Evolutionary conservation across 1,284 basidiomycete genomes (phyloP), one percentile per base, ranked within the genome.

Genomic region (Puccinia triticina): DNA sequence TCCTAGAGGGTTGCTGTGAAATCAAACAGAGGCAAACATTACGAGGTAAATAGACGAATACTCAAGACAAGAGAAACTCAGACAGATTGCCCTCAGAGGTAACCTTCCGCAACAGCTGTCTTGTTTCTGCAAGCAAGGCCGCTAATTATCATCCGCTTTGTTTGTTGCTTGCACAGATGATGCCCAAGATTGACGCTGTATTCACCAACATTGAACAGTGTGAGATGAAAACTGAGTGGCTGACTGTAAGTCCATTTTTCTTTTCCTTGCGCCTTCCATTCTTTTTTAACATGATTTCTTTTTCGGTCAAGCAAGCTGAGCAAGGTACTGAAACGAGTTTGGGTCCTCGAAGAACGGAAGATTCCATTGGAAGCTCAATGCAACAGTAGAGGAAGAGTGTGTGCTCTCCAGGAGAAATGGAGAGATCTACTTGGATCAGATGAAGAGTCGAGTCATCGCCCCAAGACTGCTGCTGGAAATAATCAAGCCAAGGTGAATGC

Each of bases 221-320:
- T 57, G 80, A 82, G 53, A 82, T 82, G 80, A 67, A 76, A 71
- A 67, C 72, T 53, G 80, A 82, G 26, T 82, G 80, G 80, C 73
- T 82, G 16, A 67, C 61, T 48, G 80, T 82, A 76, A 69, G 73
- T 69, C 18, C 34, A 40, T 26, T 67, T 2, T 11, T 32, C 11
- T 37, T n/a, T 55, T 53, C 48, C 48, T 43, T 14, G 7, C 26
- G 34, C 37, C 48, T 69, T 12, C 26, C n/a, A 34, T 53, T 48
- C 34, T 1, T 77, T 32, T n/a, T 64, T 67, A 8, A 61, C 46
- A 43, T 14, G n/a, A 55, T 34, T 57, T 57, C 34, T 75, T 4
- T 18, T n/a, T n/a, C 34, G 76, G 80, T 64, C 46, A 18, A 82
- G 73, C 75, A 82, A 82, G 66, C 73, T 82, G n/a, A 73, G 46